These are phyloP conservation scores for Ceratobasidium sp. DNA, from an alignment of 1,284 basidiomycete genomes.

Conservation along the genomic window DNA sequence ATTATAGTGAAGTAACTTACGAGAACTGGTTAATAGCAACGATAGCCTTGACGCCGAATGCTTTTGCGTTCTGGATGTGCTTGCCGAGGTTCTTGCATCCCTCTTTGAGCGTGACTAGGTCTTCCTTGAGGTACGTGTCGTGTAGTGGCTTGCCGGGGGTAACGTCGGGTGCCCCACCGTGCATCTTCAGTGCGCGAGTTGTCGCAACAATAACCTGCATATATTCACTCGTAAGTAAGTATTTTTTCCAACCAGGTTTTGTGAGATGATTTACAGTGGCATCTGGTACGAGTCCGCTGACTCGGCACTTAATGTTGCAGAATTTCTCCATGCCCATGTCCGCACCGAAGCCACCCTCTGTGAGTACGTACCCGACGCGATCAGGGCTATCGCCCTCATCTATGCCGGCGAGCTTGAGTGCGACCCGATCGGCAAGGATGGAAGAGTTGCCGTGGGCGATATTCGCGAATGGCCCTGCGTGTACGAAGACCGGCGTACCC, in stretches of 20 bases:
- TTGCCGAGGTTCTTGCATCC: constrained; percentile 94
- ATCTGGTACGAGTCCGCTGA: constrained; percentile 93
- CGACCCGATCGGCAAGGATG: constrained; percentile 95
- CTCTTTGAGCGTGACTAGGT: constrained; percentile 90
- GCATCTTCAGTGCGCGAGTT: constrained; percentile 98
- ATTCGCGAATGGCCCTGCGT: constrained; percentile 99
- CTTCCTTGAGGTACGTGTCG: constrained; percentile 95
- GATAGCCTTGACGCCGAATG: constrained; percentile 97
- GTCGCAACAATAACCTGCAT: constrained; percentile 90
- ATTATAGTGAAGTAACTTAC: constrained; percentile 64
- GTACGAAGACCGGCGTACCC: constrained; percentile 99
- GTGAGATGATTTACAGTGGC: constrained; percentile 66
- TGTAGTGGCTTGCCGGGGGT: constrained; percentile 95
- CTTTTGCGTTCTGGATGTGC: constrained; percentile 95
- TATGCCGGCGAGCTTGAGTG: constrained; percentile 96
- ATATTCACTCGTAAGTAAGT: background rate
- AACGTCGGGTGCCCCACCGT: constrained; percentile 97
- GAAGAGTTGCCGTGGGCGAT: constrained; percentile 99
- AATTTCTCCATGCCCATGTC: constrained; percentile 99
- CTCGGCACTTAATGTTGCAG: constrained; percentile 99
- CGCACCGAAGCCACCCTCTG: constrained; percentile 98
- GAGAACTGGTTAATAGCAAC: constrained; percentile 96
- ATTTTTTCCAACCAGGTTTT: too few relatives aligned
- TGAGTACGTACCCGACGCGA: constrained; percentile 94
- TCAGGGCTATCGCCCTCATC: constrained; percentile 89